Conservation (phyloP, 352 stramenopile species). For the Phytophthora cactorum region DNA sequence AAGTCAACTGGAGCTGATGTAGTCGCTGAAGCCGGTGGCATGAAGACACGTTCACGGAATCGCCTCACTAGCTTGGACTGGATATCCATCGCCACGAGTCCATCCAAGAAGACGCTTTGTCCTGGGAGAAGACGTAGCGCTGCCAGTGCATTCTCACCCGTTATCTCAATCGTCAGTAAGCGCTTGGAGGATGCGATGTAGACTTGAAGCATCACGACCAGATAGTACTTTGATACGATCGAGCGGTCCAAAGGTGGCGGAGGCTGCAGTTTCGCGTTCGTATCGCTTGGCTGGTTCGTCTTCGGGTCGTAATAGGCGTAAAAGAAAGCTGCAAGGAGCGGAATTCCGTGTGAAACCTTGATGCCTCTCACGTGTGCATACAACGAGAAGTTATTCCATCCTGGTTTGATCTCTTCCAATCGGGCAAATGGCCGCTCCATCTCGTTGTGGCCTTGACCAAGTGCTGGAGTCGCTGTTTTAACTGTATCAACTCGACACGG, state of each 20-base stretch:
- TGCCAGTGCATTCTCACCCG: slow-evolving; percentile 48
- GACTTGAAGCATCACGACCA: slow-evolving; percentile 68
- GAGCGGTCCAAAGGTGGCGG: slow-evolving; percentile 44
- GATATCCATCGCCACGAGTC: slow-evolving; percentile 59
- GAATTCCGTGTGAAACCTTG: slow-evolving; percentile 63
- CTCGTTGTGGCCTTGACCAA: slow-evolving; percentile 10
- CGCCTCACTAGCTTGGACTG: slow-evolving; percentile 29
- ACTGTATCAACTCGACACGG: slow-evolving; percentile 2
- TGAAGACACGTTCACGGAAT: slow-evolving; percentile 29
- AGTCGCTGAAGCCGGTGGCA: slow-evolving; percentile 3
- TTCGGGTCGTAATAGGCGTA: slow-evolving; percentile 73
- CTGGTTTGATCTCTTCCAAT: slow-evolving; percentile 39
- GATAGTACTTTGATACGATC: slow-evolving; percentile 68
- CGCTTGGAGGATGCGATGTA: slow-evolving; percentile 51
- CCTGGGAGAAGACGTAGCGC: slow-evolving; percentile 51
- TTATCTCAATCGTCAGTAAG: slow-evolving; percentile 59
- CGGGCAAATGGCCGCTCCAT: slow-evolving; percentile 27
- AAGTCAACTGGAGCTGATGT: slow-evolving; percentile 20
- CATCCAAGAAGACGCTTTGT: slow-evolving; percentile 61
- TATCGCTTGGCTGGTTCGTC: slow-evolving; percentile 38
- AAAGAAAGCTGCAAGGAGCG: slow-evolving; percentile 72
- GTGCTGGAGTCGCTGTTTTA: slow-evolving; percentile 6
- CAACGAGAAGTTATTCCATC: slow-evolving; percentile 58
- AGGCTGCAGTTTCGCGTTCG: slow-evolving; percentile 2
- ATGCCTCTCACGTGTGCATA: slow-evolving; percentile 60